phyloP scores from a whole-genome alignment of 176 grass and related monocot genomes.

The Musa acuminata region DNA sequence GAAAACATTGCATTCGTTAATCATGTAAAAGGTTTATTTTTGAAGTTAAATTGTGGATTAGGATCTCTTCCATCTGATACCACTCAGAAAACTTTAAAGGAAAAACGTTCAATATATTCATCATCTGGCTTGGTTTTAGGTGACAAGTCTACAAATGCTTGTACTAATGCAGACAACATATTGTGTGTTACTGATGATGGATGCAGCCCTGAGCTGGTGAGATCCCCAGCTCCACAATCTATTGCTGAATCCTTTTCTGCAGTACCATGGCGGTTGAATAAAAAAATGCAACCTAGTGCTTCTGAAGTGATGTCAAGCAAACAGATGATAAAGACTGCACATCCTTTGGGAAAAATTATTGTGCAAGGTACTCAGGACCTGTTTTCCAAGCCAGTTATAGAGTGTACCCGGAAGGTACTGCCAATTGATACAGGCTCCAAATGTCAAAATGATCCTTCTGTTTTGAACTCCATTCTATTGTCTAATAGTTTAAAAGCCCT shows the following conservation, averaged over 20 bases:
- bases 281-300: slow-evolving; percentile 1
- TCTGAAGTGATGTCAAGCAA: background rate
- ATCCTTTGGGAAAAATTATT: background rate
- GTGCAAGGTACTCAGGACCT: background rate
- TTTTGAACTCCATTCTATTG: slow-evolving; percentile 29
- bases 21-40: slow-evolving; percentile 51
- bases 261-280: background rate
- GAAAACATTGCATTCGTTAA: slow-evolving; percentile 70
- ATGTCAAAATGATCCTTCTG: slow-evolving; percentile 29
- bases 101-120: slow-evolving; percentile 22
- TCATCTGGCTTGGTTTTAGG: slow-evolving; percentile 8
- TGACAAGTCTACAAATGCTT: background rate
- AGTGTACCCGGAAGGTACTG: slow-evolving; percentile 21
- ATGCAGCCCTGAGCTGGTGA: background rate
- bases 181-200: background rate
- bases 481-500: slow-evolving; percentile 27
- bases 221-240: background rate
- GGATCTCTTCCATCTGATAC: slow-evolving; percentile 36
- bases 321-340: background rate
- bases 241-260: background rate
- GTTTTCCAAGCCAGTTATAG: slow-evolving; percentile 25
- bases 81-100: slow-evolving; percentile 26
- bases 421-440: slow-evolving; percentile 17
- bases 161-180: background rate
- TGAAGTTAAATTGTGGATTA: slow-evolving; percentile 41